Evolutionary conservation across 768 basidiomycete species (phyloP).

Genomic region (Leucogyrophana mollusca): DNA sequence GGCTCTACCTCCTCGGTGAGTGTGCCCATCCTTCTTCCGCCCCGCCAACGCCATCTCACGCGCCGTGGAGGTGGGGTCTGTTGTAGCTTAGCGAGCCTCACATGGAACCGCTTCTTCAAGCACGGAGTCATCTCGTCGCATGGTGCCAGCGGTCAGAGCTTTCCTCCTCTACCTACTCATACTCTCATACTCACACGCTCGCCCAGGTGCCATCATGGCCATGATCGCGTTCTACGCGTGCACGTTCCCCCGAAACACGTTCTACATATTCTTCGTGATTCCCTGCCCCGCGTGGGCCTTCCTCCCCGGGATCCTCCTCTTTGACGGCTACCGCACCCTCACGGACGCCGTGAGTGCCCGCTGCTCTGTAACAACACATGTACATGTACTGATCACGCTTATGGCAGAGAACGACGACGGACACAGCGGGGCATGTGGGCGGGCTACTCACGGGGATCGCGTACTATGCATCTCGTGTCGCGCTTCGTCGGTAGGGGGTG

Average conservation of each 20-base stretch:
- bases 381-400: neutral
- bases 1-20: constrained; percentile 72
- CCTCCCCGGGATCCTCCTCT: constrained; percentile 56
- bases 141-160: constrained; percentile 72
- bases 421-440: constrained; percentile 69
- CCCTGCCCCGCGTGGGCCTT: constrained; percentile 80
- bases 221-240: constrained; percentile 73
- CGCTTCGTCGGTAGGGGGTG: constrained; percentile 21
- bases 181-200: neutral
- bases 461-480: constrained; percentile 41
- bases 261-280: constrained; percentile 72
- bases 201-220: constrained; percentile 67
- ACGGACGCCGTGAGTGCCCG: constrained; percentile 30
- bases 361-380: neutral
- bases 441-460: constrained; percentile 61
- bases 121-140: constrained; percentile 34
- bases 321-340: constrained; percentile 33
- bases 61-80: constrained; percentile 53
- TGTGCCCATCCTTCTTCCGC: constrained; percentile 6
- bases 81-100: constrained; percentile 46
- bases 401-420: constrained; percentile 47
- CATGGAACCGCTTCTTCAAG: constrained; percentile 42
- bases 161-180: constrained; percentile 4
- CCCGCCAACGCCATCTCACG: neutral
- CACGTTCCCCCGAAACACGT: constrained; percentile 60